Percentiles rank a stretch among this genome's conserved stretches.
phyloP scores from a whole-genome alignment of 768 basidiomycete genomes.

The Pholiota molesta region DNA sequence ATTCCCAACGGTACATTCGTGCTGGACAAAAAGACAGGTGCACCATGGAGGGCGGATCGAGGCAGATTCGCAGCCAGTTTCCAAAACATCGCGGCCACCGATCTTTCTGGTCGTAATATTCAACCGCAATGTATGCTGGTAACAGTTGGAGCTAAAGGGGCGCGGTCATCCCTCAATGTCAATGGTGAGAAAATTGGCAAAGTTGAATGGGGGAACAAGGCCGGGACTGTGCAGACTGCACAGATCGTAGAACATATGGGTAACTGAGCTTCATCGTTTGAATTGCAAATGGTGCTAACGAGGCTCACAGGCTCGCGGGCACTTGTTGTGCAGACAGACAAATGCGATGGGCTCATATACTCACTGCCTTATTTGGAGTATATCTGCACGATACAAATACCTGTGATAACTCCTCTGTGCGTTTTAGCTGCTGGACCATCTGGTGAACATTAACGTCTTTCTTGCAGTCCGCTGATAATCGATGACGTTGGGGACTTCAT shows the following conservation, averaged over 20 bases:
- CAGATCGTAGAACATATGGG: constrained; percentile 67
- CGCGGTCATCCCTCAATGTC: constrained; percentile 56
- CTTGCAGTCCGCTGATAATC: constrained; percentile 38
- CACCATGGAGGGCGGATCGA: constrained; percentile 44
- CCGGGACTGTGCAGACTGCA: constrained; percentile 49
- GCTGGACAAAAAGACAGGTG: constrained; percentile 56
- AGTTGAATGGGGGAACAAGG: constrained; percentile 62
- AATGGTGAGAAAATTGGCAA: constrained; percentile 69
- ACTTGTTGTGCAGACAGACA: constrained; percentile 59
- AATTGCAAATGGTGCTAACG: constrained; percentile 1
- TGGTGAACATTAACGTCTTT: neutral
- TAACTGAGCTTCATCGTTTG: constrained; percentile 29
- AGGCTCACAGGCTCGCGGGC: constrained; percentile 47
- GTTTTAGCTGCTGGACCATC: constrained; percentile 12
- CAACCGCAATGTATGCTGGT: constrained; percentile 21
- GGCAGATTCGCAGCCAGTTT: constrained; percentile 41
- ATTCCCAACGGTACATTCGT: constrained; percentile 54
- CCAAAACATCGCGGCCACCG: constrained; percentile 15
- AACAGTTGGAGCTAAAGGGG: constrained; percentile 57
- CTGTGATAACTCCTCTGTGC: constrained; percentile 36
- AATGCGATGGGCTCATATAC: constrained; percentile 52
- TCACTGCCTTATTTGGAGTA: constrained; percentile 66
- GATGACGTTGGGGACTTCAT: constrained; percentile 62
- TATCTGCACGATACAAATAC: constrained; percentile 48
- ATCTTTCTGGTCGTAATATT: neutral